A percentile compares a stretch with the other conserved stretches of the same genome.
Conservation (phyloP, 2,329 filamentous ascomycete genomes). For the Pseudogymnoascus sp. region DNA sequence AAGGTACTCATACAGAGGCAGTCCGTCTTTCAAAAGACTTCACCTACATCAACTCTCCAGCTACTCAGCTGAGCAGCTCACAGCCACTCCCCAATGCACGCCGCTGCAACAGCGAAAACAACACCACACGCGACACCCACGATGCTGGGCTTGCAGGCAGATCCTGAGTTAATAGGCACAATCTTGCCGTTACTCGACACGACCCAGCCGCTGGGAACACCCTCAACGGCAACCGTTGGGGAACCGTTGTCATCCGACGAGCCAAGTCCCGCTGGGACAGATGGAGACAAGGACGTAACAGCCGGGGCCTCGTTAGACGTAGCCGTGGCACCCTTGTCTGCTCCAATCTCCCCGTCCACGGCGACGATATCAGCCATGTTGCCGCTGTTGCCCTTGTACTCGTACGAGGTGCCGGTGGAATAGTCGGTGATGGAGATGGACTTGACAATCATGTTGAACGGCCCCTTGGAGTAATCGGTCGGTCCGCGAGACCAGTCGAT, state of each 20-base stretch:
- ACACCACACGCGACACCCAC: not conserved
- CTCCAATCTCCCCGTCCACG: conserved; percentile 69
- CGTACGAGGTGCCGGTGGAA: conserved; percentile 80
- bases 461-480: conserved; percentile 75
- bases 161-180: conserved; percentile 60
- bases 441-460: conserved; percentile 79
- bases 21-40: not conserved
- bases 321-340: conserved; percentile 52
- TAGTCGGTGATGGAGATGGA: conserved; percentile 77
- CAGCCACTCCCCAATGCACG: not conserved
- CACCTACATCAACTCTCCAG: not conserved
- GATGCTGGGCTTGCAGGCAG: conserved; percentile 50
- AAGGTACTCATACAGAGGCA: not conserved
- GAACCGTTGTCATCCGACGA: conserved; percentile 41
- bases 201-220: conserved; percentile 72
- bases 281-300: conserved; percentile 52
- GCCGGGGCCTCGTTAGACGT: conserved; percentile 50
- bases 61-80: not conserved
- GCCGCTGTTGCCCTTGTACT: conserved; percentile 70
- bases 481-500: conserved; percentile 82
- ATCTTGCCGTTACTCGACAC: conserved; percentile 75
- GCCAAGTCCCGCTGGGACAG: conserved; percentile 63
- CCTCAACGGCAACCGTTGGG: conserved; percentile 35
- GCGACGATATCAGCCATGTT: conserved; percentile 75
- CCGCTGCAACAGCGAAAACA: not conserved